A percentile compares a stretch with the other conserved stretches of the same genome.
Conservation (phyloP, 345 rosid species). For the Carallia brachiata region DNA sequence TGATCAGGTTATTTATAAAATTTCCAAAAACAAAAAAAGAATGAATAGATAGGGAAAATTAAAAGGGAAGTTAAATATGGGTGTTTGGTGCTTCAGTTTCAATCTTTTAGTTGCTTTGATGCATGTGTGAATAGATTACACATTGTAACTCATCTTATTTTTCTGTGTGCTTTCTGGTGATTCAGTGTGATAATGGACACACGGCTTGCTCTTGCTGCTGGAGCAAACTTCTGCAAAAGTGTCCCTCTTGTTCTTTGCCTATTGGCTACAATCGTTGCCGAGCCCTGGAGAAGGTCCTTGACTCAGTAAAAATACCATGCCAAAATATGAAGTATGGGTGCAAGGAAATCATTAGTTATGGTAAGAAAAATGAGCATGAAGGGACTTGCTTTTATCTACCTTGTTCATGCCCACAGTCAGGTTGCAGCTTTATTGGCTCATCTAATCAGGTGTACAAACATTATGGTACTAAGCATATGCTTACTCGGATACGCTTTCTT, state of each 20-base stretch:
- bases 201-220: slow-evolving; percentile 21
- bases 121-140: neutral
- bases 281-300: slow-evolving; percentile 41
- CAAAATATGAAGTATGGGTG: slow-evolving; percentile 40
- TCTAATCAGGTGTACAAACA: slow-evolving; percentile 38
- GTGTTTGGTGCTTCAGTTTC: slow-evolving; percentile 3
- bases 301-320: slow-evolving; percentile 34
- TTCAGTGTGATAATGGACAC: slow-evolving; percentile 30
- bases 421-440: slow-evolving; percentile 40
- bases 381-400: slow-evolving; percentile 37
- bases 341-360: slow-evolving; percentile 27
- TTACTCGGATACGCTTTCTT: slow-evolving; percentile 19
- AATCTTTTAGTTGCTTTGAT: neutral
- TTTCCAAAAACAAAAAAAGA: neutral
- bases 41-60: neutral
- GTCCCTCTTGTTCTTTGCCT: slow-evolving; percentile 26
- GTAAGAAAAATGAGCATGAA: slow-evolving; percentile 32
- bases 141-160: neutral
- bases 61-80: neutral
- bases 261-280: slow-evolving; percentile 30
- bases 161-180: neutral
- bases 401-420: slow-evolving; percentile 42
- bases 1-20: too few relatives aligned
- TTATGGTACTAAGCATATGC: slow-evolving; percentile 36
- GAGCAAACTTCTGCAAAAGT: slow-evolving; percentile 7